phyloP scores from a whole-genome alignment of 2,329 filamentous ascomycete genomes.

The Monilinia fructigena region DNA sequence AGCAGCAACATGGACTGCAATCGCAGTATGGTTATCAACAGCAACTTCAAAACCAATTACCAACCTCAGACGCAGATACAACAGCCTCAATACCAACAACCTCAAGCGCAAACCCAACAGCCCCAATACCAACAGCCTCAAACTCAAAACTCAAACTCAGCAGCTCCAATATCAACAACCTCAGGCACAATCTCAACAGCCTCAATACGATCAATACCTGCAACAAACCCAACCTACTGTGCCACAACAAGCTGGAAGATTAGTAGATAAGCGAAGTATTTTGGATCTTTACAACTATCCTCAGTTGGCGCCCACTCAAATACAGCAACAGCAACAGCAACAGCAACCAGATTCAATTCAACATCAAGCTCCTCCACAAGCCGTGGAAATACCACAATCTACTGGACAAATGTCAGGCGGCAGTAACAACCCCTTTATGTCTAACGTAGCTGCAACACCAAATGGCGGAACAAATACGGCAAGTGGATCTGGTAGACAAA shows the following conservation, averaged over 20 bases:
- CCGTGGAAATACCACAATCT: constrained; percentile 21
- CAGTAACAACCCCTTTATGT: constrained; percentile 40
- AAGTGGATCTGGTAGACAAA: constrained; percentile 43
- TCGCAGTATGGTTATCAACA: constrained; percentile 21
- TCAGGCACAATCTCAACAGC: constrained; percentile 39
- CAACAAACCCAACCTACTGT: constrained; percentile 43
- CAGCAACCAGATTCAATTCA: constrained; percentile 29
- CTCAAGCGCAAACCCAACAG: not conserved
- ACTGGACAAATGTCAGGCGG: constrained; percentile 27
- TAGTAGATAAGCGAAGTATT: constrained; percentile 69
- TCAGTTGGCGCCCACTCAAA: constrained; percentile 37
- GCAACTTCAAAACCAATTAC: constrained; percentile 28
- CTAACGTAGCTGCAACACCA: constrained; percentile 27
- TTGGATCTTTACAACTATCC: constrained; percentile 67
- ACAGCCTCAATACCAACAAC: constrained; percentile 41
- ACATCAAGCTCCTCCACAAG: constrained; percentile 26
- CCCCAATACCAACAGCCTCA: constrained; percentile 35
- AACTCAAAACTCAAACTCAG: constrained; percentile 34
- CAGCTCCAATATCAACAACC: constrained; percentile 32
- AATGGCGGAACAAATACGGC: constrained; percentile 35
- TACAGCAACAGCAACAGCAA: constrained; percentile 23
- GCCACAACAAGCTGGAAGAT: constrained; percentile 47
- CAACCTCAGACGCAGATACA: constrained; percentile 37
- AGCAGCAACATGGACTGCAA: too few relatives aligned
- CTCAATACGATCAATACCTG: constrained; percentile 41